Evolutionary conservation across 108 stramenopile species (phyloP).

Genomic region (Schizochytrium sp.): DNA sequence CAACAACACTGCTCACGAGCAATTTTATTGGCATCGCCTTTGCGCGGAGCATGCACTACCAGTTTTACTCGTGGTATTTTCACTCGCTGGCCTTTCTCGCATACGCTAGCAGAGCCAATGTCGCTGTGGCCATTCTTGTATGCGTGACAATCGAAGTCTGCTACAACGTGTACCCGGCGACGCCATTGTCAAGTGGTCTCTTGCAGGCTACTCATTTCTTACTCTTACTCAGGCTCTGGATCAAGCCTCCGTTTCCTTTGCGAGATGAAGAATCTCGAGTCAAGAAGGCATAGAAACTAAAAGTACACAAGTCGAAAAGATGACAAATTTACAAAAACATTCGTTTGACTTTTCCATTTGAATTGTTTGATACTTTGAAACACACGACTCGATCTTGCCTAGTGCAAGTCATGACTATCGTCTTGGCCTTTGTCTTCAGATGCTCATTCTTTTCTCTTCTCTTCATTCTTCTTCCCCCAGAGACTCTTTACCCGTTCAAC

Average conservation of each 20-base stretch:
- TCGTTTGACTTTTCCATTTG: no score
- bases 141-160: constrained; percentile 62
- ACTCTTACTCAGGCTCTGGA: constrained; percentile 28
- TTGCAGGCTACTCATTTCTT: constrained; percentile 66
- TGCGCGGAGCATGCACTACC: constrained; percentile 88
- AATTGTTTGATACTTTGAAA: no score
- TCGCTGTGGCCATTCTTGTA: constrained; percentile 28
- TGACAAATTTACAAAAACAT: no score
- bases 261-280: background rate
- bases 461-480: no score
- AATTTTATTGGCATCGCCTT: constrained; percentile 89
- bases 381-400: no score
- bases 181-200: constrained; percentile 60
- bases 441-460: no score
- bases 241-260: background rate
- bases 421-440: no score
- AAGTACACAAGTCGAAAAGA: no score
- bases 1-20: constrained; percentile 68
- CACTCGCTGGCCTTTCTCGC: constrained; percentile 64
- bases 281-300: background rate
- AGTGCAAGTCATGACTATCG: no score
- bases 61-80: constrained; percentile 94
- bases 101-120: constrained; percentile 4
- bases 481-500: no score
- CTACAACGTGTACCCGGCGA: constrained; percentile 84